Base-by-base conservation (phyloP, 2,329 filamentous ascomycete genomes). In the Arachnomyces sp. region DNA sequence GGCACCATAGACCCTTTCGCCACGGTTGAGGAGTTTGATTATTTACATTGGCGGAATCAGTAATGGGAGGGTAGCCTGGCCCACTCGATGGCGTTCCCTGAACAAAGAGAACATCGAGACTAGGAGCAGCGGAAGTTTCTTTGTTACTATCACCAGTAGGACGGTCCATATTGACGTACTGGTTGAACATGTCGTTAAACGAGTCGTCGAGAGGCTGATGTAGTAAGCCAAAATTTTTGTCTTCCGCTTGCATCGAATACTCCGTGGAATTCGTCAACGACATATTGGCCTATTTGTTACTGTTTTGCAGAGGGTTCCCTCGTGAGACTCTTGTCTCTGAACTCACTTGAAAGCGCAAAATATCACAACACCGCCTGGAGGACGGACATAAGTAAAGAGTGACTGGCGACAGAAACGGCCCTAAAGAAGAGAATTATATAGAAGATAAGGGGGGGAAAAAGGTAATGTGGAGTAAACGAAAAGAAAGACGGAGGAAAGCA, bases 161-260 rank as follows among this genome's bases (percentile, higher is more conserved):
- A 41, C 72, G 65, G 44, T 78, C 75, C 60, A 74, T 71, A 49
- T 77, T 71, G 58, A 80, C 68, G 56, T 77, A 80, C 57, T 79
- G 72, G 53, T 78, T 75, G 66, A 82, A 80, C 60, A 81, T 68
- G 57, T 75, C 73, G 61, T 74, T 73, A 60, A 71, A 72, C 44
- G 75, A 67, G 55, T 78, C 75, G 45, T 71, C 63, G 37, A 62
- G 63, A 40, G 54, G 53, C 49, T 66, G 61, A 44, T 62, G 61
- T 50, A 73, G 68, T 65, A 72, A 72, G 42, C 72, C 69, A 52
- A 63, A 59, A 44, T 66, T 66, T 70, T 73, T 76, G 63, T 72
- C 65, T 56, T 62, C 59, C 48, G 69, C 62, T 62, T 59, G 56
- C 54, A 53, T 56, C 51, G 49, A 59, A 40, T 43, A 52, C 36